A percentile compares a stretch with the other conserved stretches of the same genome.
Conservation (phyloP, 1,139 yeast genomes). For the Meyerozyma athensensis region DNA sequence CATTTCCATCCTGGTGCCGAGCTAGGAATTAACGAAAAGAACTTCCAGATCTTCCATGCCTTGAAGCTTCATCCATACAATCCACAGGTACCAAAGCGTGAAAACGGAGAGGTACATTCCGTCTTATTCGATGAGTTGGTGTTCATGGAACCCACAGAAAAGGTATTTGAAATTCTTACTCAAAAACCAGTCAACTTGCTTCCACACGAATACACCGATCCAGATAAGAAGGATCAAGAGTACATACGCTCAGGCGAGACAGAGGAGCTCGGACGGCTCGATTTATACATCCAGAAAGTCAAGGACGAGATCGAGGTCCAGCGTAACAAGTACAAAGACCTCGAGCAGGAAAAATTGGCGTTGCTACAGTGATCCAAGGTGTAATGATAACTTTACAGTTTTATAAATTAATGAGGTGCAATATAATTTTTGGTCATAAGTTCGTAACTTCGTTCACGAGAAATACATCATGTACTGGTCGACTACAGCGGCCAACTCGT, state of each 20-base stretch:
- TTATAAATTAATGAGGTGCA: background rate
- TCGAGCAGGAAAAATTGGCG: constrained; percentile 46
- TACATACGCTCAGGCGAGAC: constrained; percentile 50
- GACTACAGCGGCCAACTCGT: constrained; percentile 16
- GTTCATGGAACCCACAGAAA: constrained; percentile 93
- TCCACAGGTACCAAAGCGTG: constrained; percentile 35
- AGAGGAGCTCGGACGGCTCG: constrained; percentile 74
- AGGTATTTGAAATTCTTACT: constrained; percentile 74
- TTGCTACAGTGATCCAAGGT: constrained; percentile 25
- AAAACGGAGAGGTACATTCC: constrained; percentile 53
- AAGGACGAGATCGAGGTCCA: constrained; percentile 52
- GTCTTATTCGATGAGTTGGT: constrained; percentile 86
- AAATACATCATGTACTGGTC: constrained; percentile 20
- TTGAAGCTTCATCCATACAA: constrained; percentile 88
- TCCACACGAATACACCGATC: constrained; percentile 53
- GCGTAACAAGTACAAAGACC: constrained; percentile 45
- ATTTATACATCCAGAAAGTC: constrained; percentile 61
- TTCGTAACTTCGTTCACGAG: background rate
- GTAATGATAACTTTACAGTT: background rate
- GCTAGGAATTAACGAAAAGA: constrained; percentile 68
- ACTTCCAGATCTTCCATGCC: constrained; percentile 81
- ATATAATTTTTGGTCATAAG: background rate
- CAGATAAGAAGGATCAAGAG: constrained; percentile 39
- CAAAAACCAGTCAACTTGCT: constrained; percentile 68
- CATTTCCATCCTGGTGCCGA: constrained; percentile 79